A percentile compares a stretch with the other conserved stretches of the same genome.
These are phyloP conservation scores for Kodamaea sagamina DNA, from an alignment of 805 yeast genomes.

Conservation along the genomic window DNA sequence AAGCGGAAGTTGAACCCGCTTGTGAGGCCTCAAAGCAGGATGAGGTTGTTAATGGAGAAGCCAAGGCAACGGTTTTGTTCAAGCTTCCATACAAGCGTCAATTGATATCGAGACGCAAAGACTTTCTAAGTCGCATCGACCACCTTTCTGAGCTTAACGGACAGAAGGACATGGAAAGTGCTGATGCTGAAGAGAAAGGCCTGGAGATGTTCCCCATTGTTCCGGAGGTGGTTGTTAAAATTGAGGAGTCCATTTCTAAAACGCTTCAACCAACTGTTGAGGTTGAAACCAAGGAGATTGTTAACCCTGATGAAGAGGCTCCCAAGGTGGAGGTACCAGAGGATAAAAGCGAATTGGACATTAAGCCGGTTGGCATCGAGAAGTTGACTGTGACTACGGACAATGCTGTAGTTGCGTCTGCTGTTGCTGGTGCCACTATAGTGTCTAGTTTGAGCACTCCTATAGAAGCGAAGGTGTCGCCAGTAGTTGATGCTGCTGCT, in stretches of 20 bases:
- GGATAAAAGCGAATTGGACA: slow-evolving; percentile 6
- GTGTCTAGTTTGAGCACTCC: neutral
- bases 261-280: slow-evolving; percentile 26
- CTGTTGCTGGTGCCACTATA: slow-evolving; percentile 10
- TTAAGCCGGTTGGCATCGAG: neutral
- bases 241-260: slow-evolving; percentile 23
- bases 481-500: neutral
- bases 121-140: slow-evolving; percentile 13
- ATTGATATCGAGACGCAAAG: slow-evolving; percentile 23
- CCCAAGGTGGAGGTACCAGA: slow-evolving; percentile 8
- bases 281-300: slow-evolving; percentile 16
- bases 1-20: slow-evolving; percentile 14
- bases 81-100: slow-evolving; percentile 30
- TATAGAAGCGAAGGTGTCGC: slow-evolving; percentile 6
- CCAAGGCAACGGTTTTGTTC: slow-evolving; percentile 17
- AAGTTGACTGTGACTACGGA: slow-evolving; percentile 8
- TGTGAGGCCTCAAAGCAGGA: slow-evolving; percentile 7
- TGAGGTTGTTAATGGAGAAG: slow-evolving; percentile 8
- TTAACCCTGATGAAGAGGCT: slow-evolving; percentile 3
- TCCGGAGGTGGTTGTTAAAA: slow-evolving; percentile 26
- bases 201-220: slow-evolving; percentile 25
- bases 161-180: slow-evolving; percentile 1
- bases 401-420: slow-evolving; percentile 22
- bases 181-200: slow-evolving; percentile 6
- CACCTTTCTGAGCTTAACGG: slow-evolving; percentile 3